These are phyloP conservation scores for Rosa multiflora DNA, from an alignment of 306 rosid genomes.

Conservation along the genomic window DNA sequence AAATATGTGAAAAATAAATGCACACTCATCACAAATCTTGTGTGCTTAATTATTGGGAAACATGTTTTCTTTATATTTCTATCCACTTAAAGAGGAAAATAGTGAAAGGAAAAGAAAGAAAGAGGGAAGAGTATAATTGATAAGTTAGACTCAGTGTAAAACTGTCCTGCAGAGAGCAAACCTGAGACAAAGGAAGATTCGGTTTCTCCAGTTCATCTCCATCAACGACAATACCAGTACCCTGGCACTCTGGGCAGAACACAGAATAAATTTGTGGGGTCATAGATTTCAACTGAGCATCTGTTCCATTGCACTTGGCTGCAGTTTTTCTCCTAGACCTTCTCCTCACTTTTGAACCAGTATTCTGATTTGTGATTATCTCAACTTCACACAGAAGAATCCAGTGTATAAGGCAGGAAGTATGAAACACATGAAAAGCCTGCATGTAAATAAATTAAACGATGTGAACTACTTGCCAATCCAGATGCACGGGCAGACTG, in stretches of 20 bases:
- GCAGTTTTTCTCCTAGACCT: slow-evolving; percentile 52
- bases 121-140: not conserved
- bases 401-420: slow-evolving; percentile 85
- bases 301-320: slow-evolving; percentile 39
- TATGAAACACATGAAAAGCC: slow-evolving; percentile 87
- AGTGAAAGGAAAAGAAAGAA: not conserved
- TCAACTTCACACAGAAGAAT: slow-evolving; percentile 72
- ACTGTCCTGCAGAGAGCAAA: slow-evolving; percentile 25
- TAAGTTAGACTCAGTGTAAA: slow-evolving; percentile 3
- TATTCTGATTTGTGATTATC: slow-evolving; percentile 44
- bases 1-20: not conserved
- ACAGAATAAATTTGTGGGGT: slow-evolving; percentile 38
- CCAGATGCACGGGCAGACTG: not conserved
- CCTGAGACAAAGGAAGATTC: slow-evolving; percentile 61
- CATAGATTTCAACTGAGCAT: slow-evolving; percentile 31
- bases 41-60: not conserved
- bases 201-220: slow-evolving; percentile 56
- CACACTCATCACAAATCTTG: not conserved
- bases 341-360: slow-evolving; percentile 42
- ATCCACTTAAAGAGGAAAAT: not conserved
- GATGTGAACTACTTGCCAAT: slow-evolving; percentile 5
- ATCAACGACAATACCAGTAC: slow-evolving; percentile 55
- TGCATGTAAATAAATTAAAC: slow-evolving; percentile 32
- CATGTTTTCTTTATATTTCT: not conserved
- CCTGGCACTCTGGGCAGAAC: slow-evolving; percentile 95